These are phyloP conservation scores for Hordeum marinum DNA, from an alignment of 176 grass and related monocot species.

Conservation along the genomic window DNA sequence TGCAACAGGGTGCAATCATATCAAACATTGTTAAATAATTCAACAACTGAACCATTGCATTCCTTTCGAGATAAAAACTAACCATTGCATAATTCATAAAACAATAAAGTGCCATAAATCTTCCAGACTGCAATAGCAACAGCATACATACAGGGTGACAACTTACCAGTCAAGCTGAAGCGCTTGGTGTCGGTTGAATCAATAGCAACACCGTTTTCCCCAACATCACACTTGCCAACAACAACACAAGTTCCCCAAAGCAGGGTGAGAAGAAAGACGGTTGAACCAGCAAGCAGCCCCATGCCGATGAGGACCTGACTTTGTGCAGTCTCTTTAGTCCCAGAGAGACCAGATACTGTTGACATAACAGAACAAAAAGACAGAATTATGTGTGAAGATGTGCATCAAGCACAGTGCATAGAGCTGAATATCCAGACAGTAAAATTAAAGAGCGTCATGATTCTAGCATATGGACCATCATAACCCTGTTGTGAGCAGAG, in stretches of 20 bases:
- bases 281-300: constrained; percentile 96
- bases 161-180: constrained; percentile 69
- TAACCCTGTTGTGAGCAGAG: background rate
- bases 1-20: constrained; percentile 14
- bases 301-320: constrained; percentile 93
- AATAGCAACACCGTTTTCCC: constrained; percentile 35
- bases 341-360: constrained; percentile 87
- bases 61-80: background rate
- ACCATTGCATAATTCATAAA: background rate
- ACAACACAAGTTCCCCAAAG: constrained; percentile 96
- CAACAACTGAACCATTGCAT: background rate
- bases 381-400: background rate
- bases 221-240: constrained; percentile 90
- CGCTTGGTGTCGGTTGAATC: constrained; percentile 53
- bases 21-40: background rate
- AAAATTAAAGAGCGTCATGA: background rate
- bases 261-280: constrained; percentile 84
- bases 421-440: background rate
- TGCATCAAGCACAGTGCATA: background rate
- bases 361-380: constrained; percentile 8
- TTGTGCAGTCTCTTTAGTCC: constrained; percentile 89
- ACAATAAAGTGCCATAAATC: background rate
- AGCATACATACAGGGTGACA: background rate
- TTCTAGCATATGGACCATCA: background rate
- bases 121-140: background rate